Base-by-base conservation (phyloP, 257 asterid species). In the Solanum commersonii region DNA sequence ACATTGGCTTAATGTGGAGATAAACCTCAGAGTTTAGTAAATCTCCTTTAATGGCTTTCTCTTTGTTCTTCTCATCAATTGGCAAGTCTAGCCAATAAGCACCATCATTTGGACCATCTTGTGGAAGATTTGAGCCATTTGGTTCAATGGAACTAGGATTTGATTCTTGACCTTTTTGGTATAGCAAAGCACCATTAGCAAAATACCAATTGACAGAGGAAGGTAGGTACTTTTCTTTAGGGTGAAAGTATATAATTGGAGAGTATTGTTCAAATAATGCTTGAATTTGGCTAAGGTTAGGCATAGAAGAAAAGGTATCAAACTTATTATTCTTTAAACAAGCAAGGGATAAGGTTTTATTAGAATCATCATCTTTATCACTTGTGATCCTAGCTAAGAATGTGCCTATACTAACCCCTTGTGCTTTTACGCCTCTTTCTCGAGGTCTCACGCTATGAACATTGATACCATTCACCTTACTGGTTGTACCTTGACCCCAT, bases 191-290 rank as follows among this genome's bases (percentile, higher is more conserved):
- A 34, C 98, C 98, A 35, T 91, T 94, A 78, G 83, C 83, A 31
- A 96, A 97, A 88, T 87, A 95, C 99, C 99, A 96, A 38, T 96
- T 94, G 9, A 96, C 96, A 0, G 99, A 95, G 11, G 95, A 89
- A 6, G 99, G 98, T 8, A 93, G 89, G 92, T 94, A 93, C 13
- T 4, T 91, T 87, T 97, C 99, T 25, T 92, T 83, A 7, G 98
- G 94, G 84, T 96, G 99, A 13, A 96, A 91, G 93, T 93, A 95
- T 25, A 97, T 90, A 31, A 76, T 77, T 5, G 99, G 99, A 2
- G 98, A 91, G 38, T 96, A 96, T 37, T 93, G 85, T 68, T 90
- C 59, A 60, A 95, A 88, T 85, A 94, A 33, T 40, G 93, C 91
- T 42, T 91, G 81, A 25, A 94, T 52, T 86, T 95, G 98, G 42